Base-by-base conservation (phyloP, 2,329 filamentous ascomycete species). In the Parastagonospora avenae region DNA sequence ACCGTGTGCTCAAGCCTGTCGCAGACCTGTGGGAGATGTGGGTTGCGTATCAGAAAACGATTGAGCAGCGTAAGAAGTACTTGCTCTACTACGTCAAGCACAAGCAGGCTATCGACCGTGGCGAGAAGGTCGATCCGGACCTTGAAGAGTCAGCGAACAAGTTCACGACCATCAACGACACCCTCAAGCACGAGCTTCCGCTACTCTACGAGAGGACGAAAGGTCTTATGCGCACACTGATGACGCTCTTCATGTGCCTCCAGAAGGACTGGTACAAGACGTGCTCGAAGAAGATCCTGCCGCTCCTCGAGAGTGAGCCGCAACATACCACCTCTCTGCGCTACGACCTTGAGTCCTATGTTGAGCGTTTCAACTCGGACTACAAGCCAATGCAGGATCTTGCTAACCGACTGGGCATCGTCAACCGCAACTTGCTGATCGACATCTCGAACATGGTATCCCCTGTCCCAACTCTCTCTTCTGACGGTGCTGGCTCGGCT, bases 51-150 rank as follows among this genome's bases (percentile, higher is more conserved):
- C 90, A 92, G 42, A 84, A 92, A 52, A 88, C 94, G 4, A 96
- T 97, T 85, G 90, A 92, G 69, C 96, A 97, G 77, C 89, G 94
- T 19, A 88, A 92, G 63, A 97, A 97, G 78, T 88, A 91, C n/a
- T 84, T 95, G 11, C 78, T 93, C 12, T 92, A 97, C 68, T 97
- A 90, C 72, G 91, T 93, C 59, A 89, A 89, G 61, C 91, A 85
- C 62, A 87, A 90, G 66, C 85, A 89, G 60, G 81, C 92, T 51
- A 88, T 89, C 66, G 89, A 91, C 38, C 82, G 85, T 30, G 91
- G 91, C 55, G 92, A 95, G 73, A 95, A 91, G 62, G 81, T 91
- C 10, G 93, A 97, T 71, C 88, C 91, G 66, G 94, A 93, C 71
- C 87, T 92, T 4, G 80, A 84, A 12, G 91, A 96, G 62, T 85